Conservation (phyloP, 1,284 basidiomycete genomes). For the Cutaneotrichosporon arboriforme region DNA sequence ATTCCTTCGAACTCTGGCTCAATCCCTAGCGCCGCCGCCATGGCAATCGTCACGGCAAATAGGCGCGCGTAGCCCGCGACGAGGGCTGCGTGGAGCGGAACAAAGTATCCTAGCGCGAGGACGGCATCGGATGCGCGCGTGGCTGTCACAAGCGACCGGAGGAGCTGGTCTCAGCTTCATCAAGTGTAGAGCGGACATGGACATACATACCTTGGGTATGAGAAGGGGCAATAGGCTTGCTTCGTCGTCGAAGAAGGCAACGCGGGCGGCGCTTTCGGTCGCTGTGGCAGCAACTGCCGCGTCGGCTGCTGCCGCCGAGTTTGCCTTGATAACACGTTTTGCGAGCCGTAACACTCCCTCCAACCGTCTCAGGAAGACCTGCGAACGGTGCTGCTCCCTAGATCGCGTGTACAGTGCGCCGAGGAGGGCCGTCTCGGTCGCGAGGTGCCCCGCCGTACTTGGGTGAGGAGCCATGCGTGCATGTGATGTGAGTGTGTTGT, state of each 20-base stretch:
- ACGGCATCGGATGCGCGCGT: constrained; percentile 7
- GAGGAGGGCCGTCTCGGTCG: constrained; percentile 22
- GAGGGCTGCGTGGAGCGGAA: constrained; percentile 36
- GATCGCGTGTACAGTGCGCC: constrained; percentile 13
- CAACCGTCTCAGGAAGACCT: constrained; percentile 22
- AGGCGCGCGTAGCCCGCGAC: constrained; percentile 32
- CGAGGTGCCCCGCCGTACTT: constrained; percentile 16
- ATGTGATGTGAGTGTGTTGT: neutral
- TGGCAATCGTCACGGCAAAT: constrained; percentile 18
- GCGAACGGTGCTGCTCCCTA: constrained; percentile 26
- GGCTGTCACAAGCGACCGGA: constrained; percentile 14
- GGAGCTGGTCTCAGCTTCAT: constrained; percentile 12
- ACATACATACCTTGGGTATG: neutral
- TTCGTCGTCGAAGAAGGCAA: too few relatives aligned
- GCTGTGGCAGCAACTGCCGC: too few relatives aligned
- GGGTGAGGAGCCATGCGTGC: constrained; percentile 12
- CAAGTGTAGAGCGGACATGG: too few relatives aligned
- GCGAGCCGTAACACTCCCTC: constrained; percentile 16
- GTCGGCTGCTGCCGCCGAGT: too few relatives aligned
- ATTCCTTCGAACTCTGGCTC: too few relatives aligned
- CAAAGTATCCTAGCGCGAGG: constrained; percentile 29
- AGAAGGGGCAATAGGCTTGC: too few relatives aligned
- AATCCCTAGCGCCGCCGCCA: constrained; percentile 1
- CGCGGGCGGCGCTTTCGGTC: too few relatives aligned
- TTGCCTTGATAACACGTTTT: neutral